Evolutionary conservation across 257 asterid genomes (phyloP), one percentile per base, ranked within the genome.

Genomic region (Eucommia ulmoides): DNA sequence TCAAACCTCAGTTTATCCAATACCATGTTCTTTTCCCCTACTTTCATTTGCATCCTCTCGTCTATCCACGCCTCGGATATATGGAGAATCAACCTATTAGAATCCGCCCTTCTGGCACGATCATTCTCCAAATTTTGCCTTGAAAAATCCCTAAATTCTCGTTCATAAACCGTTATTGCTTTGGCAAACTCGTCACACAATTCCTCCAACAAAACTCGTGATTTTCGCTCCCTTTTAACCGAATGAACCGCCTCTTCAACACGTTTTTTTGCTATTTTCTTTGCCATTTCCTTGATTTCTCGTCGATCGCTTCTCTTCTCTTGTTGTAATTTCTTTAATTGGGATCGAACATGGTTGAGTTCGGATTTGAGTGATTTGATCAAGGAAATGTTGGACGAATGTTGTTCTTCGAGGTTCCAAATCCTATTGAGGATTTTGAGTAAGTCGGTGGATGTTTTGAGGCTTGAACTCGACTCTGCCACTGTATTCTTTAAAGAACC

Each of bases 31-130:
- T 29, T 29, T 24, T 67, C 78, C 2, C 61, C 77, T 49, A 65
- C 69, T 77, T 79, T 74, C 81, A 72, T 74, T 63, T 88, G 96
- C 52, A 72, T 58, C 56, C 98, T 61, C 54, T 78, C 96, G 8
- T 89, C 98, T 17, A 85, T 56, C 98, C 98, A 89, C 19, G 96
- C 94, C 61, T 89, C 98, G 33, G 96, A 82, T 33, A 83, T 65
- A 69, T 89, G 96, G 56, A 89, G 85, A 56, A 85, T 65, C 68
- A 85, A 65, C 0, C 82, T 66, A 56, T 77, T 79, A 45, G 61
- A 51, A 10, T 68, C 71, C 7, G 69, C 73, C 23, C 45, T 52
- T 1, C 44, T 60, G 12, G 54, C 49, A 60, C 58, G 74, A 50
- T 74, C 84, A 51, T 52, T 56, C 3, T 61, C 50, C 4, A 54